These are phyloP conservation scores for Phaeosphaeria sp. DNA, from an alignment of 2,329 filamentous ascomycete species.

Conservation along the genomic window DNA sequence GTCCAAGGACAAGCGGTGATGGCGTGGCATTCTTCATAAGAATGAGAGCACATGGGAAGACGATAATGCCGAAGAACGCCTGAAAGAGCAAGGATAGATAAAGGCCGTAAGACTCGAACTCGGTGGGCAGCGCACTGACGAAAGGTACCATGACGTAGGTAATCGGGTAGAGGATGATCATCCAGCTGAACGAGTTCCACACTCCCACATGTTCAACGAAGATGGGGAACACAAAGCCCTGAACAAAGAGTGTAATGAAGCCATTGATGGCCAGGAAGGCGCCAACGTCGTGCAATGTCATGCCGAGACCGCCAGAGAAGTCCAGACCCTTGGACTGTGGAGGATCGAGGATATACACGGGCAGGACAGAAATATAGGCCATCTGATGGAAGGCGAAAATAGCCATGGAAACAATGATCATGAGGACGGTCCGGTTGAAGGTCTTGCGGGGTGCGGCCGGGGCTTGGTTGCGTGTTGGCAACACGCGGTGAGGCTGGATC, in stretches of 20 bases:
- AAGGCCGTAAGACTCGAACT: slow-evolving; percentile 65
- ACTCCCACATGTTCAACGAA: slow-evolving; percentile 70
- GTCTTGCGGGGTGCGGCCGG: slow-evolving; percentile 40
- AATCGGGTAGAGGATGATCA: slow-evolving; percentile 70
- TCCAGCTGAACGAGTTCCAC: slow-evolving; percentile 70
- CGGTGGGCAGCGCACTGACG: slow-evolving; percentile 63
- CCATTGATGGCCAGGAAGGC: slow-evolving; percentile 73
- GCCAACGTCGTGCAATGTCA: slow-evolving; percentile 70
- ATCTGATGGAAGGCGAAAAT: slow-evolving; percentile 91
- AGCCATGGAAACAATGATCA: slow-evolving; percentile 80
- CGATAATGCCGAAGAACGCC: slow-evolving; percentile 72
- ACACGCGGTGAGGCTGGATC: slow-evolving; percentile 33
- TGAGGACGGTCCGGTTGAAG: slow-evolving; percentile 71
- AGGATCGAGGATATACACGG: slow-evolving; percentile 88
- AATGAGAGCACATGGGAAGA: slow-evolving; percentile 73
- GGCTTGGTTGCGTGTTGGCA: slow-evolving; percentile 25
- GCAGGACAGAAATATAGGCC: slow-evolving; percentile 89
- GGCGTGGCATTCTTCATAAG: slow-evolving; percentile 77
- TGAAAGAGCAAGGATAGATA: slow-evolving; percentile 70
- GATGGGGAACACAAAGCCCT: slow-evolving; percentile 73
- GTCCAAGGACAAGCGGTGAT: slow-evolving; percentile 67
- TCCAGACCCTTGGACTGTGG: slow-evolving; percentile 48
- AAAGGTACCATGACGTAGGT: slow-evolving; percentile 75
- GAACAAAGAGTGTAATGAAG: slow-evolving; percentile 74
- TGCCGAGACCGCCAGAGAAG: slow-evolving; percentile 67